Evolutionary conservation across 2,329 filamentous ascomycete genomes (phyloP).

Genomic region (Chaetomiaceae sp.): DNA sequence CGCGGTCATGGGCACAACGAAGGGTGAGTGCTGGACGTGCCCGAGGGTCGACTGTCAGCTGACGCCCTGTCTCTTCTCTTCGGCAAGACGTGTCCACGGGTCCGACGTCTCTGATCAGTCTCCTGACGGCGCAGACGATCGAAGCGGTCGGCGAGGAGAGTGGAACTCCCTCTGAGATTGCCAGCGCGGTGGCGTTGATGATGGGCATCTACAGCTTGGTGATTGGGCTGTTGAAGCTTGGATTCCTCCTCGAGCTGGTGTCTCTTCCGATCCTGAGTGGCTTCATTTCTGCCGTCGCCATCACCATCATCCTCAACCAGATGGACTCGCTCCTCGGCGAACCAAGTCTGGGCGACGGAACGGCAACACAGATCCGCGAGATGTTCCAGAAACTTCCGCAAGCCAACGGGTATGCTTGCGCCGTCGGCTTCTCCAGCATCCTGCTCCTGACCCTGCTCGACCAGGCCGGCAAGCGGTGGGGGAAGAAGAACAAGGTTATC

Average conservation of each 20-base stretch:
- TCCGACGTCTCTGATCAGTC: constrained; percentile 60
- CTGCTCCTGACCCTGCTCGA: constrained; percentile 53
- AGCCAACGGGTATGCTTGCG: constrained; percentile 54
- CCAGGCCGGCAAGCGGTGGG: constrained; percentile 55
- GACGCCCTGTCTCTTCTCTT: too few species aligned
- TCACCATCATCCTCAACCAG: constrained; percentile 63
- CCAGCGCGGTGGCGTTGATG: constrained; percentile 58
- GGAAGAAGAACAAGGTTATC: constrained; percentile 52
- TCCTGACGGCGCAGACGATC: constrained; percentile 59
- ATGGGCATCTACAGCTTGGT: constrained; percentile 58
- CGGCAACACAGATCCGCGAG: constrained; percentile 55
- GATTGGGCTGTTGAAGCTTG: constrained; percentile 58
- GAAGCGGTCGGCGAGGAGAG: constrained; percentile 44
- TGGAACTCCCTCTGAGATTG: constrained; percentile 52
- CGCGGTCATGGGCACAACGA: constrained; percentile 58
- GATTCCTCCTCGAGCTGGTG: constrained; percentile 63
- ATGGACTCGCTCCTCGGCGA: constrained; percentile 55
- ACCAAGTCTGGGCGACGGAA: constrained; percentile 47
- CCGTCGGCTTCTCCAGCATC: constrained; percentile 55
- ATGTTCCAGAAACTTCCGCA: constrained; percentile 53
- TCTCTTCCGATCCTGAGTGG: constrained; percentile 60
- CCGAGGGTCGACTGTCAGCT: background rate
- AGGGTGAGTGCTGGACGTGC: constrained; percentile 40
- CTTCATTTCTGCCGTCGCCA: constrained; percentile 62
- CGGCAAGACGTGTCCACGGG: constrained; percentile 54